These are phyloP conservation scores for Saccharomycopsis vini DNA, from an alignment of 805 yeast species.

Conservation along the genomic window DNA sequence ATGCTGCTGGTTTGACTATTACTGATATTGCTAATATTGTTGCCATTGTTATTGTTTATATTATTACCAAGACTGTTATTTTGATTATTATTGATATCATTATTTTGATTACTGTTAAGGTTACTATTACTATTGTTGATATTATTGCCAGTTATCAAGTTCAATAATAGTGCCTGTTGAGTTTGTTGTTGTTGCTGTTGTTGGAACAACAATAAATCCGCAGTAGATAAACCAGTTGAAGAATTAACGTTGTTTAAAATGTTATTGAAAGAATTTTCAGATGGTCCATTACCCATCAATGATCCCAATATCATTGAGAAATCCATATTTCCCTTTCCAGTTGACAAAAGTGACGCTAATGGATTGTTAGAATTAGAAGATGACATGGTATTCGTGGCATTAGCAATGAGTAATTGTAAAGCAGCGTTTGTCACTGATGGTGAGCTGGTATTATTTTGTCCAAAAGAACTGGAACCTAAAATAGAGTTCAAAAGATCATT, in stretches of 20 bases:
- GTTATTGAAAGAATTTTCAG: background rate
- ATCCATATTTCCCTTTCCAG: slow-evolving; percentile 1
- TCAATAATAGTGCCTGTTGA: slow-evolving; percentile 20
- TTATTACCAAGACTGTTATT: background rate
- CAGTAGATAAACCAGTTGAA: slow-evolving; percentile 12
- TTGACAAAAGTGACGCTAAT: slow-evolving; percentile 2
- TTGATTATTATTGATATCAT: no score
- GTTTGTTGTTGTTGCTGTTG: slow-evolving; percentile 21
- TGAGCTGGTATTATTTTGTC: background rate
- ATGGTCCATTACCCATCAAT: background rate
- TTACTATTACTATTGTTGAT: slow-evolving; percentile 21
- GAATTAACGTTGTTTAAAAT: background rate
- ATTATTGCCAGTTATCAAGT: slow-evolving; percentile 18
- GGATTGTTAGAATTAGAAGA: slow-evolving; percentile 2
- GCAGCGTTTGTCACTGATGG: slow-evolving; percentile 13
- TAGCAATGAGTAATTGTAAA: slow-evolving; percentile 15
- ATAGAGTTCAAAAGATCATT: background rate
- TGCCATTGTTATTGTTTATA: slow-evolving; percentile 1
- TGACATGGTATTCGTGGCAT: slow-evolving; percentile 11
- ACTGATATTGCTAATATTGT: slow-evolving; percentile 5
- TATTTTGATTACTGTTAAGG: slow-evolving; percentile 4
- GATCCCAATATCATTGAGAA: background rate
- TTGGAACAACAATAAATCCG: slow-evolving; percentile 16
- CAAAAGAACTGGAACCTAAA: background rate
- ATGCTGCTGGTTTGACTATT: no score